phyloP scores from a whole-genome alignment of 2,329 filamentous ascomycete species.

The Blumeriella jaapii region DNA sequence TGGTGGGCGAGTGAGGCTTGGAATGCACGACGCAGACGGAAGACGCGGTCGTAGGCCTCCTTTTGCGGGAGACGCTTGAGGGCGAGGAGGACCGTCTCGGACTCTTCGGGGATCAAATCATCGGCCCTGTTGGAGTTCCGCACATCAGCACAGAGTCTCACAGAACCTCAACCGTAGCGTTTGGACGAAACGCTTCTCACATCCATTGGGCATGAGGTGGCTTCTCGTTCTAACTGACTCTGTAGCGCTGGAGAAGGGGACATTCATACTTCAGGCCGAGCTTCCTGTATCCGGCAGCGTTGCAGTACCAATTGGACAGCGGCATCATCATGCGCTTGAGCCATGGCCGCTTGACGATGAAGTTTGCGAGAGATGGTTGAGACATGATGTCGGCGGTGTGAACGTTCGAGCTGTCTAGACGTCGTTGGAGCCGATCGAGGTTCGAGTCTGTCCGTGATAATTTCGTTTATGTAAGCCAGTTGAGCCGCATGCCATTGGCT shows the following conservation, averaged over 20 bases:
- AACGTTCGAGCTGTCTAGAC: constrained; percentile 9
- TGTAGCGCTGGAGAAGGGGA: neutral
- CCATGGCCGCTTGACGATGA: constrained; percentile 76
- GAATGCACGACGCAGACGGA: constrained; percentile 89
- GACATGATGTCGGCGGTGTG: constrained; percentile 23
- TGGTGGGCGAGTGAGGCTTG: constrained; percentile 53
- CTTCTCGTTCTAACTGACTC: constrained; percentile 7
- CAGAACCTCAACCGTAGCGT: too few species aligned
- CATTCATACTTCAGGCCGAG: constrained; percentile 69
- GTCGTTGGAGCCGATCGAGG: too few species aligned
- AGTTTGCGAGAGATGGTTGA: constrained; percentile 52
- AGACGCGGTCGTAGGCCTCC: constrained; percentile 93
- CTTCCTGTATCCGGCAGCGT: constrained; percentile 85
- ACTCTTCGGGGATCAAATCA: constrained; percentile 90
- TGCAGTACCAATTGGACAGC: constrained; percentile 76
- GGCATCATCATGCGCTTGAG: constrained; percentile 69
- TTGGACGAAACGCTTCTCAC: too few species aligned
- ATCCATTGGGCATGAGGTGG: neutral
- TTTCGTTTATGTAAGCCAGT: constrained; percentile 5
- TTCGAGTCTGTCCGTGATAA: neutral
- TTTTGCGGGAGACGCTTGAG: constrained; percentile 83
- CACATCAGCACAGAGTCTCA: too few species aligned
- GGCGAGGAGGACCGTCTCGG: constrained; percentile 72
- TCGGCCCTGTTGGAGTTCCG: constrained; percentile 55
- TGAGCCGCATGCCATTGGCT: neutral